phyloP scores from a whole-genome alignment of 164 flowering plant species.

The Tetrastigma voinierianum region DNA sequence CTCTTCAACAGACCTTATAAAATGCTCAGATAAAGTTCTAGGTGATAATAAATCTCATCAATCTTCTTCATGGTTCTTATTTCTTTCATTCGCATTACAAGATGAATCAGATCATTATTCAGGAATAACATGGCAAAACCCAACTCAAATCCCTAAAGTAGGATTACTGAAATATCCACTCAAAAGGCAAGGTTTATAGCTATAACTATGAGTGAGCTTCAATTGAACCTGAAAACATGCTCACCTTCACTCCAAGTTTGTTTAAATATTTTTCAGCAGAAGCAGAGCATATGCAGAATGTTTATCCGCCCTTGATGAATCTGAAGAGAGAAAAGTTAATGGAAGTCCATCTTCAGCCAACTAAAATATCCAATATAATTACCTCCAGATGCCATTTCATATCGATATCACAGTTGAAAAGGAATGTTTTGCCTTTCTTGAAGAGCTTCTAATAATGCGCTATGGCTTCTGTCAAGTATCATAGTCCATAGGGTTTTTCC shows the following conservation, averaged over 20 bases:
- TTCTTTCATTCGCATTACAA: too few relatives aligned
- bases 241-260: slow-evolving; percentile 78
- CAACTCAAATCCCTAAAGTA: too few relatives aligned
- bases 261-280: slow-evolving; percentile 82
- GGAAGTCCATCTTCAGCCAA: slow-evolving; percentile 8
- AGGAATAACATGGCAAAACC: too few relatives aligned
- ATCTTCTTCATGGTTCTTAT: too few relatives aligned
- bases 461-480: slow-evolving; percentile 69
- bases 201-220: too few relatives aligned
- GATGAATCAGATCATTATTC: too few relatives aligned
- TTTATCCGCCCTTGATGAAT: slow-evolving; percentile 87
- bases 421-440: slow-evolving; percentile 56
- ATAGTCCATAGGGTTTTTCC: slow-evolving; percentile 92
- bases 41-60: too few relatives aligned
- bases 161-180: too few relatives aligned
- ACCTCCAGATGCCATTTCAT: slow-evolving; percentile 92
- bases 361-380: slow-evolving; percentile 16
- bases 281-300: slow-evolving; percentile 86
- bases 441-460: slow-evolving; percentile 42
- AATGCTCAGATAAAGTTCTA: too few relatives aligned
- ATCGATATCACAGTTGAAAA: slow-evolving; percentile 82
- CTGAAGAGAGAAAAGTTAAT: slow-evolving; percentile 42
- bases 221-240: background rate
- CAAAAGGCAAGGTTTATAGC: too few relatives aligned
- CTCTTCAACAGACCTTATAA: background rate